Evolutionary conservation across 306 rosid genomes (phyloP), one percentile per base, ranked within the genome.

Genomic region (Inga leiocalycina): DNA sequence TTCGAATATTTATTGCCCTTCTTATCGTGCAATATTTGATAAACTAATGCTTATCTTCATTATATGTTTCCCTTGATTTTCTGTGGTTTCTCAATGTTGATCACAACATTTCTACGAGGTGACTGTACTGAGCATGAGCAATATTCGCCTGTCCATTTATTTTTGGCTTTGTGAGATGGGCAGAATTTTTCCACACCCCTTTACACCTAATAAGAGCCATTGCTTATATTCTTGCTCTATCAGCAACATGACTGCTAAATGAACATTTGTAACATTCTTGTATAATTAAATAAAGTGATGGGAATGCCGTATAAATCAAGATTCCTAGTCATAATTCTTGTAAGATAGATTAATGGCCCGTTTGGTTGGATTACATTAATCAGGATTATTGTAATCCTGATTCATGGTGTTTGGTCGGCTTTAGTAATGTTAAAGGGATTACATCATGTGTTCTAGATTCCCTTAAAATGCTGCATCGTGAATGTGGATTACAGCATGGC

Each of bases 261-360:
- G 16, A 72, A 32, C 49, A 8, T 73, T 45, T 19, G 49, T 59
- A 11, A 79, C 56, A 35, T 69, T 41, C 56, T 79, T 80, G n/a
- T 10, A 35, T 39, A 41, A 17, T 54, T 32, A 15, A n/a, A 46
- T 43, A 56, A 81, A 12, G 27, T 81, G 57, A 45, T 61, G 66
- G 30, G 4, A 77, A 22, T 24, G 69, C 79, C 71, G 43, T 59
- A 27, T 27, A 44, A 8, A 45, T 44, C 46, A 78, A 27, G 13
- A 30, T 65, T 65, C 3, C n/a, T 14, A 15, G 22, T 32, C 44
- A 66, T 32, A 16, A 34, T 32, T 66, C n/a, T 66, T 5, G 44
- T 15, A 32, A 64, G 35, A 62, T 24, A 24, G 68, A 62, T 24
- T 24, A 10, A 65, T 3, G 5, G 52, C 17, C 16, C 4, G 17